Evolutionary conservation across 2,329 filamentous ascomycete genomes (phyloP).

Genomic region (Periglandula ipomoeae): DNA sequence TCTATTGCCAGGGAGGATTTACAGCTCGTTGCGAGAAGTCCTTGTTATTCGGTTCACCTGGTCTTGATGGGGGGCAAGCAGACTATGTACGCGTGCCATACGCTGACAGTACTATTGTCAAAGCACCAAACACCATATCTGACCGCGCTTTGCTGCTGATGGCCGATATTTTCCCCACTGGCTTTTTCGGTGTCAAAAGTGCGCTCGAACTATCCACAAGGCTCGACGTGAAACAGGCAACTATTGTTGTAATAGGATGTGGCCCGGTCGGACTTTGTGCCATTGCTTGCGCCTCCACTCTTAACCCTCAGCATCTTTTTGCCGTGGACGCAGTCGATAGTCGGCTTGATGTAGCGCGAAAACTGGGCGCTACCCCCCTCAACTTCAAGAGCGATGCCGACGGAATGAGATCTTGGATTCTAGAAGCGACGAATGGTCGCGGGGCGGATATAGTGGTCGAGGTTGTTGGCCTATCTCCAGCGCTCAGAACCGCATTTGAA

Average conservation of each 20-base stretch:
- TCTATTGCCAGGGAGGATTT: conserved; percentile 71
- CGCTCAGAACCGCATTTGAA: conserved; percentile 62
- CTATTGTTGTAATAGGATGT: conserved; percentile 74
- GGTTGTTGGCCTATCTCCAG: conserved; percentile 62
- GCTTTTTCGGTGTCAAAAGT: conserved; percentile 75
- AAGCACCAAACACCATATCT: conserved; percentile 56
- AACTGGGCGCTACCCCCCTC: conserved; percentile 71
- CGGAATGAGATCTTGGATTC: conserved; percentile 58
- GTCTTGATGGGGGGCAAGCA: conserved; percentile 70
- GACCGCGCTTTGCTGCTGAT: conserved; percentile 73
- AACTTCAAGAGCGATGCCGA: conserved; percentile 60
- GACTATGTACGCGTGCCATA: conserved; percentile 74
- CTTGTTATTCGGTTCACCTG: conserved; percentile 59
- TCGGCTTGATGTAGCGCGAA: conserved; percentile 62
- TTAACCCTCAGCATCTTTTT: conserved; percentile 65
- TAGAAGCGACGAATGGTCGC: conserved; percentile 66
- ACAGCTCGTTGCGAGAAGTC: conserved; percentile 68
- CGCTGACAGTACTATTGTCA: conserved; percentile 72
- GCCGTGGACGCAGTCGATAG: conserved; percentile 72
- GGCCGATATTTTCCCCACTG: conserved; percentile 87
- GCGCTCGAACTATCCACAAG: conserved; percentile 54
- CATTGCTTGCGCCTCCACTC: conserved; percentile 66
- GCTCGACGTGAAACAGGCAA: conserved; percentile 38
- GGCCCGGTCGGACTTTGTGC: conserved; percentile 82
- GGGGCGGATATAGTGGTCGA: conserved; percentile 82